Base-by-base conservation (phyloP, 805 yeast species). In the Candida easanensis region DNA sequence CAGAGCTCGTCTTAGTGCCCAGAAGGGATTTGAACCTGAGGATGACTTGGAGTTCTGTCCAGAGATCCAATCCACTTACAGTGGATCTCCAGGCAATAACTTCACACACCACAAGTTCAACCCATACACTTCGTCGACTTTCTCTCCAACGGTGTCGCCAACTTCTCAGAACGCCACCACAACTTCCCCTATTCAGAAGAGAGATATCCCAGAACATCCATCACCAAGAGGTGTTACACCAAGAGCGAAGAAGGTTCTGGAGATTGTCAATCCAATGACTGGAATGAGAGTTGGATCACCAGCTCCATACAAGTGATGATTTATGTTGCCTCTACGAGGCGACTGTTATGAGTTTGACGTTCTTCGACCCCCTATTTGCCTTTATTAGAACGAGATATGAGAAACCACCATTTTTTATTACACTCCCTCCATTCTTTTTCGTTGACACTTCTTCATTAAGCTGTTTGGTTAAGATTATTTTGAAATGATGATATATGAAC, bases 11-110 rank as follows among this genome's bases (percentile, higher is more conserved):
- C 76, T 77, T 55, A 75, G 76, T 64, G 69, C 74, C 23, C 75
- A 80, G 18, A 79, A 79, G 51, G 77, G 80, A 25, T 79, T 79
- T 61, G 85, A 79, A 46, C 52, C 72, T 8, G 84, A 79, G 53
- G 85, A 79, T 54, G 85, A 79, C 57, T 57, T 79, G 53, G 84
- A 79, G 58, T 79, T 79, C 49, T 79, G 85, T 52, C 85, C 85
- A 2, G 83, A 45, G 36, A 40, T 41, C 16, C 39, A 52, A 26
- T 43, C 50, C 48, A 11, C 56, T 61, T 31, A 34, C 21, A 11
- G 14, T 10, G 25, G 25, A 22, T 22, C 25, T 8, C 10, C 25
- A 6, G 25, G 25, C n/a, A 20, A 13, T 14, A 41, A 45, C 34
- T 56, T 54, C 42, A 54, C 60, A 3, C 60, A 63, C 46, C 74